Conservation (phyloP, 495 filamentous ascomycete genomes). For the Penicillium mononematosum region DNA sequence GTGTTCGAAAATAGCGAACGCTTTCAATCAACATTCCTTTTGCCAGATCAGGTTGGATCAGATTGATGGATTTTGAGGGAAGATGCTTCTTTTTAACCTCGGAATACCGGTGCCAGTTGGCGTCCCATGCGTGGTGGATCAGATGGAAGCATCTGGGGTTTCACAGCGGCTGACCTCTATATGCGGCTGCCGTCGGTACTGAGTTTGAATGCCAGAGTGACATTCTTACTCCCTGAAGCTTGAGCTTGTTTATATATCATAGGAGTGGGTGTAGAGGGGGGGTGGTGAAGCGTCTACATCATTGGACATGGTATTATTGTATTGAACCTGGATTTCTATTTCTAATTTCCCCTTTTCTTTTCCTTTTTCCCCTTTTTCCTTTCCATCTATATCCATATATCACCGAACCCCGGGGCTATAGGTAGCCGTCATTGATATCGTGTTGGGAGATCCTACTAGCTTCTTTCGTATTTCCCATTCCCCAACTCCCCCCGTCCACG, state of each 20-base stretch:
- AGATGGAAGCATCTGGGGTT: slow-evolving; percentile 44
- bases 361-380: neutral
- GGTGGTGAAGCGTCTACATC: slow-evolving; percentile 9
- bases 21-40: neutral
- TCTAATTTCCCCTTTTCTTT: slow-evolving; percentile 2
- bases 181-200: slow-evolving; percentile 39
- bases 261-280: slow-evolving; percentile 2
- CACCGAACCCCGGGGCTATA: slow-evolving; percentile 1
- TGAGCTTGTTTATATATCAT: slow-evolving; percentile 23
- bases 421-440: slow-evolving; percentile 1
- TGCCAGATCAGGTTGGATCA: slow-evolving; percentile 11
- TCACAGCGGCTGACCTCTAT: slow-evolving; percentile 49
- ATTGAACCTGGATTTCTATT: slow-evolving; percentile 13
- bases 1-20: slow-evolving; percentile 17
- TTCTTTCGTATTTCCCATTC: neutral
- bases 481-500: neutral
- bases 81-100: slow-evolving; percentile 13
- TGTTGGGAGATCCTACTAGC: slow-evolving; percentile 7
- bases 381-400: slow-evolving; percentile 5
- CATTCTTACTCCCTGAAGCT: slow-evolving; percentile 22
- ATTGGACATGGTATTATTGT: slow-evolving; percentile 11
- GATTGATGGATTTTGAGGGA: slow-evolving; percentile 9
- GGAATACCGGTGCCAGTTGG: slow-evolving; percentile 18
- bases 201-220: slow-evolving; percentile 38
- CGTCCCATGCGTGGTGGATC: slow-evolving; percentile 40